These are phyloP conservation scores for Pseudogymnoascus sp. DNA, from an alignment of 2,329 filamentous ascomycete genomes.

Conservation along the genomic window DNA sequence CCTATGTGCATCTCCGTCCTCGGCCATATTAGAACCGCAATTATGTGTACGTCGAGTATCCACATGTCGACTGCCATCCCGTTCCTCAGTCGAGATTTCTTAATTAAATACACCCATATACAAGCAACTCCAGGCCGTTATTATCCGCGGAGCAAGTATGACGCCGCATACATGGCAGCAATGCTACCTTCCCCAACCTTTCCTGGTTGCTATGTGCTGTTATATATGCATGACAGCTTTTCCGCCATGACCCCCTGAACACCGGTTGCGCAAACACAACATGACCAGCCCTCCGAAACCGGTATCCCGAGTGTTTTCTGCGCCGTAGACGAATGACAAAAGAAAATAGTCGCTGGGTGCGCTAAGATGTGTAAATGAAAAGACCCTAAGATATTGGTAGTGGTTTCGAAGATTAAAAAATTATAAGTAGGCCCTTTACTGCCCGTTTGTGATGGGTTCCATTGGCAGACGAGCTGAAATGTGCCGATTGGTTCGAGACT, in stretches of 20 bases:
- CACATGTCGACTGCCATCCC: not conserved
- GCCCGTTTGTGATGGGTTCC: not conserved
- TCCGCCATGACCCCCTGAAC: not conserved
- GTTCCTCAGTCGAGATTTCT: not conserved
- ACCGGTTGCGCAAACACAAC: not conserved
- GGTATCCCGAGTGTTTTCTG: constrained; percentile 2
- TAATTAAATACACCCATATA: not conserved
- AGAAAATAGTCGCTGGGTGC: not conserved
- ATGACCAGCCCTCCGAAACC: not conserved
- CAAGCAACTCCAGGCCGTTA: not conserved
- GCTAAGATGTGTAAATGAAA: constrained; percentile 5
- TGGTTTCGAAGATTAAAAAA: not conserved
- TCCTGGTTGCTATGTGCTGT: not conserved
- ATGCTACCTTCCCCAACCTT: not conserved
- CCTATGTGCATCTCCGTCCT: not conserved
- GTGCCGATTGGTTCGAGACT: not conserved
- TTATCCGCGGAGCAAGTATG: not conserved
- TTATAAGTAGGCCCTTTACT: not conserved
- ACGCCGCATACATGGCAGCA: constrained; percentile 3
- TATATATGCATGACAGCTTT: not conserved
- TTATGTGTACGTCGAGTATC: constrained; percentile 1
- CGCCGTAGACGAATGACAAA: constrained; percentile 6
- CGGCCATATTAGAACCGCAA: not conserved
- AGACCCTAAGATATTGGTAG: not conserved
- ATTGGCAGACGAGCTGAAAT: not conserved